Evolutionary conservation across 768 basidiomycete genomes (phyloP).

Genomic region (Phallus indusiatus): DNA sequence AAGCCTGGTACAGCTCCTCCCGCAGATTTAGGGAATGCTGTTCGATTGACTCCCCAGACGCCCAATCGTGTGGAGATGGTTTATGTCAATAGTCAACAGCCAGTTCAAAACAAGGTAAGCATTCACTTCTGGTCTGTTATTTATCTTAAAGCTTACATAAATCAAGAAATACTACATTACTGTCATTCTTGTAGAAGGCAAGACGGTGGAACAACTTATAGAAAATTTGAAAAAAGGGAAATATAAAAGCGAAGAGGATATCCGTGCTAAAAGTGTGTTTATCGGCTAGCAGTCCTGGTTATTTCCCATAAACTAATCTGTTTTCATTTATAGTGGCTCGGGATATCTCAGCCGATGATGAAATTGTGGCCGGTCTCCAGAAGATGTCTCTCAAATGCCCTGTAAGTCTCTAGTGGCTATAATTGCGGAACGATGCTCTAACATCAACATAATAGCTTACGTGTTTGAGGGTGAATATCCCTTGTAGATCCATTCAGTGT

Average conservation of each 20-base stretch:
- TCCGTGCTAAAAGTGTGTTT: conserved; percentile 56
- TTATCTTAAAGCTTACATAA: neutral
- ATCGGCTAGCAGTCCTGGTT: neutral
- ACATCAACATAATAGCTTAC: conserved; percentile 46
- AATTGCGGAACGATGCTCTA: neutral
- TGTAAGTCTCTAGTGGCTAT: conserved; percentile 38
- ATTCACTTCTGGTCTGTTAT: neutral
- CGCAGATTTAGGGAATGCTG: conserved; percentile 46
- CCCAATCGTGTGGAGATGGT: conserved; percentile 77
- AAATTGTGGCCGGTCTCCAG: conserved; percentile 82
- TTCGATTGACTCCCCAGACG: conserved; percentile 32
- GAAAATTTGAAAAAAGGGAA: conserved; percentile 60
- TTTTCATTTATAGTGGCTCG: conserved; percentile 40
- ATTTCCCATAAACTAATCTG: neutral
- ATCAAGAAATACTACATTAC: conserved; percentile 77
- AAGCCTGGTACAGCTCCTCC: conserved; percentile 93
- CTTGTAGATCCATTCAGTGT: conserved; percentile 81
- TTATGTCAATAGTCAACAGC: conserved; percentile 82
- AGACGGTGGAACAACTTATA: conserved; percentile 60
- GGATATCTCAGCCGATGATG: conserved; percentile 65
- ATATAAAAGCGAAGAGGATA: conserved; percentile 50
- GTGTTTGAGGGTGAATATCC: conserved; percentile 73
- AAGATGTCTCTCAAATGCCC: conserved; percentile 93
- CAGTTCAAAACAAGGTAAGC: conserved; percentile 59
- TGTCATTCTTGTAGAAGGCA: conserved; percentile 77